Evolutionary conservation across 140 eudicot species (phyloP).

Genomic region (Anethum foeniculum): DNA sequence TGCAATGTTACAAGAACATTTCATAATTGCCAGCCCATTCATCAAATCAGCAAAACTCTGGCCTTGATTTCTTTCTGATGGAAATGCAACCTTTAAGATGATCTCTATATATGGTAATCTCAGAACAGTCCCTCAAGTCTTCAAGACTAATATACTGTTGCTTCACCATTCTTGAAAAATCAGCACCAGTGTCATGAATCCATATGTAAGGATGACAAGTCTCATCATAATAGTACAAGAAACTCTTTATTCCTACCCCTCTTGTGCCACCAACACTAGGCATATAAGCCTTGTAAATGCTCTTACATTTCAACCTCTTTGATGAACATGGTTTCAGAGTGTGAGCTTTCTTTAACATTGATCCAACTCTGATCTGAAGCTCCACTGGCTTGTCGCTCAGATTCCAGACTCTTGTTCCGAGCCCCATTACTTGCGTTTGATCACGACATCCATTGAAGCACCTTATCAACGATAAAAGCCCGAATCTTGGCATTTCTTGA

Average conservation of each 20-base stretch:
- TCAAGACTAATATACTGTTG: conserved; percentile 86
- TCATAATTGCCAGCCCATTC: background rate
- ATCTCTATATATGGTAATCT: conserved; percentile 75
- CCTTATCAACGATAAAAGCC: conserved; percentile 38
- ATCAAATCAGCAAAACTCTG: conserved; percentile 51
- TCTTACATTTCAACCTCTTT: conserved; percentile 65
- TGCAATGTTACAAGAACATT: background rate
- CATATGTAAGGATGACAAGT: conserved; percentile 82
- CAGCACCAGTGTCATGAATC: conserved; percentile 66
- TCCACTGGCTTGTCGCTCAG: conserved; percentile 72
- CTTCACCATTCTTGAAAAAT: conserved; percentile 75
- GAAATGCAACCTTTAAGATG: conserved; percentile 76
- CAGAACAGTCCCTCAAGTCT: conserved; percentile 81
- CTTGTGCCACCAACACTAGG: conserved; percentile 32
- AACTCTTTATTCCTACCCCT: conserved; percentile 38
- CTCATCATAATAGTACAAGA: conserved; percentile 73
- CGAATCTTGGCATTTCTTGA: conserved; percentile 39
- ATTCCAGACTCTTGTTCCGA: conserved; percentile 82
- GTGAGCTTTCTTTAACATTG: conserved; percentile 70
- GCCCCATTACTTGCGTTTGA: conserved; percentile 45
- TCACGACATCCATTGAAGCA: conserved; percentile 80
- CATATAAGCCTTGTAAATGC: conserved; percentile 74
- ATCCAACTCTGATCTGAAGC: conserved; percentile 83
- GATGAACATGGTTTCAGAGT: conserved; percentile 75
- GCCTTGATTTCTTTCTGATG: conserved; percentile 61